Conservation (phyloP, 345 rosid genomes). For the Firmiana major region DNA sequence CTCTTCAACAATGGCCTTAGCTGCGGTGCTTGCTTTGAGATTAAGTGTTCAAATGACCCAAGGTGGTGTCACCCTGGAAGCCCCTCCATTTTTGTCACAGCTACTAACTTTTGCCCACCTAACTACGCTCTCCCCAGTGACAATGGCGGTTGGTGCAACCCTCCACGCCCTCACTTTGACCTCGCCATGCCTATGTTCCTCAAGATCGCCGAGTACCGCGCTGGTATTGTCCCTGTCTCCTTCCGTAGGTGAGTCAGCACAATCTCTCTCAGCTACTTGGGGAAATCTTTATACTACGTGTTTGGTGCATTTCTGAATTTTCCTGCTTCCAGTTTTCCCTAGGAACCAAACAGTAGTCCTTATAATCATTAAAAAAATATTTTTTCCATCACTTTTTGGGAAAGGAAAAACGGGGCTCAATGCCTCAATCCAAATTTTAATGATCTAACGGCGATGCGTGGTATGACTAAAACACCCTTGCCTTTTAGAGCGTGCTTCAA, state of each 20-base stretch:
- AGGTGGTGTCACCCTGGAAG: constrained; percentile 78
- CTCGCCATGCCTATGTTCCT: constrained; percentile 99
- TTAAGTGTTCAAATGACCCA: constrained; percentile 72
- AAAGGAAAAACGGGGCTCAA: constrained; percentile 9
- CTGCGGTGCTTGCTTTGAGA: constrained; percentile 93
- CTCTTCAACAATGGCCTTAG: constrained; percentile 85
- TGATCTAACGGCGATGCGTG: background rate
- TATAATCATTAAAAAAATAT: background rate
- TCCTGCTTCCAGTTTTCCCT: background rate
- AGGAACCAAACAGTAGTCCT: constrained; percentile 4
- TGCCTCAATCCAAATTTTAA: background rate
- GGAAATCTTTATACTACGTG: background rate
- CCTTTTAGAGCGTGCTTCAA: background rate
- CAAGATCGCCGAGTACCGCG: constrained; percentile 77
- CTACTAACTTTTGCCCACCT: constrained; percentile 96
- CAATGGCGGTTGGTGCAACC: constrained; percentile 99
- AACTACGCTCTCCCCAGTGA: constrained; percentile 79
- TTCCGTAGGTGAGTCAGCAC: constrained; percentile 58
- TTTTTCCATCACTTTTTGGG: constrained; percentile 5
- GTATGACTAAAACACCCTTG: constrained; percentile 12
- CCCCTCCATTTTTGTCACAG: constrained; percentile 78
- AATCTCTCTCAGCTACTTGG: background rate
- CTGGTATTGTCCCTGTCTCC: constrained; percentile 93
- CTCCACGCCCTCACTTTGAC: constrained; percentile 95
- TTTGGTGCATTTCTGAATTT: background rate